Evolutionary conservation across 345 rosid species (phyloP), one percentile per base, ranked within the genome.

Genomic region (Syzygium aqueum): DNA sequence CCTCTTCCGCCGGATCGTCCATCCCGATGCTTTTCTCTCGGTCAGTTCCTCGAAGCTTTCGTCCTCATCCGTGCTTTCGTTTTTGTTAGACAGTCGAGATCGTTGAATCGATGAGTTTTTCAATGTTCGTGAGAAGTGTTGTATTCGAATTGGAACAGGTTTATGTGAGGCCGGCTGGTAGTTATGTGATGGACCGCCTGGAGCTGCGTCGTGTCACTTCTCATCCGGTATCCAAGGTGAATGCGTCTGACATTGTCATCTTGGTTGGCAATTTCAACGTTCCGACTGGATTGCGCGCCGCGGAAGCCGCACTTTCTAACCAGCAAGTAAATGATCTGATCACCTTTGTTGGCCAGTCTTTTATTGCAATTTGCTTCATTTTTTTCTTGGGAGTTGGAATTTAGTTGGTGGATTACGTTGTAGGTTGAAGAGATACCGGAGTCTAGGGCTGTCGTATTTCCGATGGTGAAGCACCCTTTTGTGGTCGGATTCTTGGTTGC

Each of bases 401-500:
- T n/a, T 85, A 86, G n/a, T 90, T 8, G 5, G 86, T 84, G 87
- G 77, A 40, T 86, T 86, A 78, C 67, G 33, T 87, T 88, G 86
- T 91, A 96, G 98, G 95, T 94, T 37, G 95, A 95, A 84, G 89
- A 94, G 85, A 92, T 95, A 85, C 86, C 87, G 14, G 94, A 94
- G 86, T 94, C 93, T 67, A 92, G 93, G 57, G 98, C 99, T 17
- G 91, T 95, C 14, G 97, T 97, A 67, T 96, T 97, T 91, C 99
- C 98, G 2, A 93, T 96, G 98, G 98, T 97, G 94, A 94, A 96
- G 85, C 95, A 95, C 28, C 98, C 97, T 3, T 97, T 97, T 91
- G 97, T 97, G 43, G 96, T 97, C 2, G 98, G 98, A 15, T 97
- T 96, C 87, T 89, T 97, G 96, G 98, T 96, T 86, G 99, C 98